phyloP scores from a whole-genome alignment of 257 asterid species.

The Scutellaria galericulata region DNA sequence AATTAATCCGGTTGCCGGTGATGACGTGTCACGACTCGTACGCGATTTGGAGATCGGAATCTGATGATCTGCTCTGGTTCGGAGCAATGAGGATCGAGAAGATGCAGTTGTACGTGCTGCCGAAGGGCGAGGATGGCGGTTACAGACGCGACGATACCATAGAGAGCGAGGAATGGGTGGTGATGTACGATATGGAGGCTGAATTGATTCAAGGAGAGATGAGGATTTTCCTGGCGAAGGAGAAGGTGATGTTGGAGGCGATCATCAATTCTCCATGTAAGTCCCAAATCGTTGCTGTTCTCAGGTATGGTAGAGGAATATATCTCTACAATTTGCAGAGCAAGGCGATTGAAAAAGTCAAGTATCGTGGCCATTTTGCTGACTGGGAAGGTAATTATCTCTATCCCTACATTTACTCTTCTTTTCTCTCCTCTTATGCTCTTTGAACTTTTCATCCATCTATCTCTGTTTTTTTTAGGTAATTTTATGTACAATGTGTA shows the following conservation, averaged over 20 bases:
- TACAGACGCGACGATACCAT: not conserved
- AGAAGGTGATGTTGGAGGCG: not conserved
- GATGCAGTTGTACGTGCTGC: not conserved
- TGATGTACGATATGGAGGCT: not conserved
- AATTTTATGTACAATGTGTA: too few relatives aligned
- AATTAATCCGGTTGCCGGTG: not conserved
- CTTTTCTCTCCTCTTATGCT: too few relatives aligned
- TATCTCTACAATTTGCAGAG: not conserved
- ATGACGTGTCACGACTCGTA: not conserved
- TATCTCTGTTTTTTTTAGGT: too few relatives aligned
- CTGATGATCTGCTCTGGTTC: not conserved
- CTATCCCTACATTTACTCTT: too few relatives aligned
- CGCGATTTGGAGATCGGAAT: not conserved
- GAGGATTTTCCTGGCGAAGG: too few relatives aligned
- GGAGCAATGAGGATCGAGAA: not conserved
- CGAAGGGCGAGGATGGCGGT: not conserved
- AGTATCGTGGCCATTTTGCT: not conserved
- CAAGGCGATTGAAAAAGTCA: not conserved
- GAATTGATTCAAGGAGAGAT: not conserved
- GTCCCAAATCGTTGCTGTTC: not conserved
- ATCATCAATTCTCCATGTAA: too few relatives aligned
- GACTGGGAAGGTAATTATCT: too few relatives aligned
- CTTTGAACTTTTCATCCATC: too few relatives aligned
- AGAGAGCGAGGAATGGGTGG: not conserved
- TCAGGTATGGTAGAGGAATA: not conserved